These are phyloP conservation scores for Astragalus membranaceus DNA, from an alignment of 306 rosid genomes.

Conservation along the genomic window DNA sequence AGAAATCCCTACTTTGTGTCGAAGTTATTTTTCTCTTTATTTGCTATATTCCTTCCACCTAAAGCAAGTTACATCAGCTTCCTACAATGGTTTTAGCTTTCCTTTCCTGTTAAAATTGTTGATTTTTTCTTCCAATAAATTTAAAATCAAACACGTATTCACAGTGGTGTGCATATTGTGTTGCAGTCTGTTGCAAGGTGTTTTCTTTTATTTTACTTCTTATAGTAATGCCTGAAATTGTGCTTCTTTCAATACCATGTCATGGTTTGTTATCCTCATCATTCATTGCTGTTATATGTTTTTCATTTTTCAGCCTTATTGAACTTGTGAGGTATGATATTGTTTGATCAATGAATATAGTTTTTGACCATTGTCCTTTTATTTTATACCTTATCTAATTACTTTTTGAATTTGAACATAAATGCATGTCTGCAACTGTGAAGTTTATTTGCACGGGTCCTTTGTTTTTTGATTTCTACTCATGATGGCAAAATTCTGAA, in stretches of 20 bases:
- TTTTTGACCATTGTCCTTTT: not conserved
- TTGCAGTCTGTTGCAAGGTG: not conserved
- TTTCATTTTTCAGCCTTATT: not conserved
- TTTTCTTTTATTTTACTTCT: not conserved
- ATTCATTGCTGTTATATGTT: not conserved
- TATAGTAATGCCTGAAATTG: not conserved
- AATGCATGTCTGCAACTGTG: not conserved
- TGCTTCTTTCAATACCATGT: not conserved
- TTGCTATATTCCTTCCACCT: not conserved
- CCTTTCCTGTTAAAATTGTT: not conserved
- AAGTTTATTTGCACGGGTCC: not conserved
- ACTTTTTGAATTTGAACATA: not conserved
- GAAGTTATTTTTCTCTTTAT: not conserved
- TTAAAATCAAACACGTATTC: not conserved
- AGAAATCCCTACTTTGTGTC: not conserved
- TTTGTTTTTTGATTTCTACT: not conserved
- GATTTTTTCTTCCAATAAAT: not conserved
- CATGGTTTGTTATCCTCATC: constrained; percentile 1
- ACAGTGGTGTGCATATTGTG: not conserved
- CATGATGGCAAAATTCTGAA: not conserved
- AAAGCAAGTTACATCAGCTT: not conserved
- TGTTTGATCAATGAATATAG: not conserved
- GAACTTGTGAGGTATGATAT: not conserved
- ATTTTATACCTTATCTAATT: not conserved
- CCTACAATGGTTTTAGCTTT: not conserved